These are phyloP conservation scores for Aspergillus sp. DNA, from an alignment of 2,329 filamentous ascomycete species.

Conservation along the genomic window DNA sequence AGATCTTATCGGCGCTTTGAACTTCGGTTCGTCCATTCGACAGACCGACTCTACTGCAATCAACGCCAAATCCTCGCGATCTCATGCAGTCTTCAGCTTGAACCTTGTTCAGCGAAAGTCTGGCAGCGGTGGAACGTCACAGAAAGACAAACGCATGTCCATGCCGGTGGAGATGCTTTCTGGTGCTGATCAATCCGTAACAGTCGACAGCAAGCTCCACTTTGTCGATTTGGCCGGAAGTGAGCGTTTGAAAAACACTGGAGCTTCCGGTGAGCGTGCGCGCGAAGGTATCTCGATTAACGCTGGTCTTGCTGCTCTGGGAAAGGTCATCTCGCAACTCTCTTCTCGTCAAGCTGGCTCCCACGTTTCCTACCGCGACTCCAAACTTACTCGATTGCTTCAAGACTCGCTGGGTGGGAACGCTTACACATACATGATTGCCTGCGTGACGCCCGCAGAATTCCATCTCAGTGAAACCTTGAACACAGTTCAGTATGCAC, in stretches of 20 bases:
- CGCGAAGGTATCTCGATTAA: conserved; percentile 99
- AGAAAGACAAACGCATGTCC: conserved; percentile 79
- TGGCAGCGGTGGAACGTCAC: conserved; percentile 44
- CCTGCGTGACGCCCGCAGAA: conserved; percentile 93
- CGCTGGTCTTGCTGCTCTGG: conserved; percentile 86
- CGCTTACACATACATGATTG: conserved; percentile 99
- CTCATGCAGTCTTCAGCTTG: conserved; percentile 93
- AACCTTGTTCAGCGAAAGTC: conserved; percentile 81
- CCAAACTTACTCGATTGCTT: conserved; percentile 88
- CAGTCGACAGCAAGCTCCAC: conserved; percentile 95
- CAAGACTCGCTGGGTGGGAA: conserved; percentile 97
- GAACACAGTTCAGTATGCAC: conserved; percentile 96
- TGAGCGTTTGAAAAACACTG: conserved; percentile 94
- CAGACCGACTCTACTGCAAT: conserved; percentile 97
- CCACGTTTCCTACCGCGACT: conserved; percentile 96
- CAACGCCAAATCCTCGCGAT: conserved; percentile 95
- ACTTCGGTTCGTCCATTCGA: conserved; percentile 88
- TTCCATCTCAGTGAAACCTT: conserved; percentile 97
- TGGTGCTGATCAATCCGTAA: conserved; percentile 63
- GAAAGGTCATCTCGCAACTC: conserved; percentile 97
- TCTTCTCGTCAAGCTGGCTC: conserved; percentile 84
- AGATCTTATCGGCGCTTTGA: conserved; percentile 83
- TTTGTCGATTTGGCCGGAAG: conserved; percentile 98
- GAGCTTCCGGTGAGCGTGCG: conserved; percentile 88
- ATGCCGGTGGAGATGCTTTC: conserved; percentile 80